phyloP scores from a whole-genome alignment of 805 yeast species.

The Yarrowia bubula region DNA sequence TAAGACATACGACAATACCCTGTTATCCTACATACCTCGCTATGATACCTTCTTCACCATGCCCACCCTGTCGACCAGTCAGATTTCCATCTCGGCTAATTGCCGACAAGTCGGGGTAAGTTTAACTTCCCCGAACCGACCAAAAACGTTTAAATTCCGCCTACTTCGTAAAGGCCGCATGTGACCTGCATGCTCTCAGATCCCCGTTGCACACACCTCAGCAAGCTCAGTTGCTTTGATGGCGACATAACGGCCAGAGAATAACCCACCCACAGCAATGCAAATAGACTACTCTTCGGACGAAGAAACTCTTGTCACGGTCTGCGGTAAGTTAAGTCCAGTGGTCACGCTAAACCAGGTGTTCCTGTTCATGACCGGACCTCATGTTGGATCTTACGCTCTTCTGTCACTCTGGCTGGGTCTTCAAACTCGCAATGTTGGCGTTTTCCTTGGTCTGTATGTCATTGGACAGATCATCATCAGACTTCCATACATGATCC shows the following conservation, averaged over 20 bases:
- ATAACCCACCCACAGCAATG: not conserved
- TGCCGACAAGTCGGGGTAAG: not conserved
- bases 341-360: conserved; percentile 1
- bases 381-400: conserved; percentile 6
- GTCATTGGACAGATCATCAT: not conserved
- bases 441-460: not conserved
- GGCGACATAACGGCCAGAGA: not conserved
- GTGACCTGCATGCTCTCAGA: conserved; percentile 3
- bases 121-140: not conserved
- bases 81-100: too few species aligned
- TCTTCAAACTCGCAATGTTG: not conserved
- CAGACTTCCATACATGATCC: not conserved
- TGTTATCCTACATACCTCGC: too few species aligned
- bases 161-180: not conserved
- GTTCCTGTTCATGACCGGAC: conserved; percentile 10
- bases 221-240: not conserved
- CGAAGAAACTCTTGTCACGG: not conserved
- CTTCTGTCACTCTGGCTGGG: not conserved
- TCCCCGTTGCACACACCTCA: not conserved
- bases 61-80: too few species aligned
- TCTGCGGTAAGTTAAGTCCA: not conserved
- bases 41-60: too few species aligned
- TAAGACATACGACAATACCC: too few species aligned
- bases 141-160: conserved; percentile 6
- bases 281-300: conserved; percentile 3